Evolutionary conservation across 306 rosid species (phyloP).

Genomic region (Malus orientalis): DNA sequence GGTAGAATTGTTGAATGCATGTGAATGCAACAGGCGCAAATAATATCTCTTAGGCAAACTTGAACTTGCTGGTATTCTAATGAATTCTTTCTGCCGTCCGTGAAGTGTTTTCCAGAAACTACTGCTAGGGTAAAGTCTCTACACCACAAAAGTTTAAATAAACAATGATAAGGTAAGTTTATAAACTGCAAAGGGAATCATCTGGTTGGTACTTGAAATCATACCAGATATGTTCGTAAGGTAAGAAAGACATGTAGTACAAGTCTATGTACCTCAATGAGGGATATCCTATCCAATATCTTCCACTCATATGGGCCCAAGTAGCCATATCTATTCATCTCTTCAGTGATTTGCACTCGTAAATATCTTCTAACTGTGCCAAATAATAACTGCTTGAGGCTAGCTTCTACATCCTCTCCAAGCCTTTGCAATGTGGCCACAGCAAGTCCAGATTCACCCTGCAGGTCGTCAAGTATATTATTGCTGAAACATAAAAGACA

Average conservation of each 20-base stretch:
- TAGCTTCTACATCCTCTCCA: slow-evolving; percentile 84
- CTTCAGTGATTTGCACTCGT: slow-evolving; percentile 63
- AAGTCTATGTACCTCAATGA: slow-evolving; percentile 63
- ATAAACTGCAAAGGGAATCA: slow-evolving; percentile 26
- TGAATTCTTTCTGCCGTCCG: slow-evolving; percentile 43
- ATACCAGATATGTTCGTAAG: slow-evolving; percentile 18
- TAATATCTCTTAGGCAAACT: slow-evolving; percentile 37
- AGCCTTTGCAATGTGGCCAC: slow-evolving; percentile 84
- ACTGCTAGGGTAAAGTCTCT: slow-evolving; percentile 92
- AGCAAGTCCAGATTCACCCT: slow-evolving; percentile 96
- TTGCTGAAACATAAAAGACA: neutral
- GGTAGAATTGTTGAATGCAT: slow-evolving; percentile 37
- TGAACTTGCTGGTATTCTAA: slow-evolving; percentile 39
- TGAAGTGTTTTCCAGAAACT: slow-evolving; percentile 84
- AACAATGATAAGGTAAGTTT: slow-evolving; percentile 23
- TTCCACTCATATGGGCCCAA: slow-evolving; percentile 84
- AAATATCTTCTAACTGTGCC: slow-evolving; percentile 86
- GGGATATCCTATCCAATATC: slow-evolving; percentile 66
- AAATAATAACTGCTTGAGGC: slow-evolving; percentile 77
- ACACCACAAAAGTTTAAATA: slow-evolving; percentile 29
- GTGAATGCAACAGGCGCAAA: slow-evolving; percentile 45
- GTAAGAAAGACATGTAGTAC: slow-evolving; percentile 15
- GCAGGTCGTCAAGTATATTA: slow-evolving; percentile 29
- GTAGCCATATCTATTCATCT: slow-evolving; percentile 76
- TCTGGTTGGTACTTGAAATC: slow-evolving; percentile 8